Conservation (phyloP, 257 asterid species). For the Verbena officinalis region DNA sequence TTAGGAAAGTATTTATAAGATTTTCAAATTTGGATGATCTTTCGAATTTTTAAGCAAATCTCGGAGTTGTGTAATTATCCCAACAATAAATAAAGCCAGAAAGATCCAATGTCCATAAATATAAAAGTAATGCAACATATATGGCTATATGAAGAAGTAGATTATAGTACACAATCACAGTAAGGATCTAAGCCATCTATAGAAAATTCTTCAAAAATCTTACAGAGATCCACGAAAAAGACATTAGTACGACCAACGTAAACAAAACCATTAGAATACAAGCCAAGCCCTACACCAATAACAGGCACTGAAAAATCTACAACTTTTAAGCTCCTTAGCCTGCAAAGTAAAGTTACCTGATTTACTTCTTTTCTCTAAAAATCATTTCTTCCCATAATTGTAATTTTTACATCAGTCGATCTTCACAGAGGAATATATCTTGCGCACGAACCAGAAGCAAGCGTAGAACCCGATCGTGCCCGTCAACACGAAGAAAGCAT, state of each 20-base stretch:
- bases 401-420: slow-evolving; percentile 54
- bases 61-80: too few species aligned
- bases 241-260: slow-evolving; percentile 8
- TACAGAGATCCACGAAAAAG: slow-evolving; percentile 24
- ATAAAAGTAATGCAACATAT: slow-evolving; percentile 13
- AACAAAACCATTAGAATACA: slow-evolving; percentile 37
- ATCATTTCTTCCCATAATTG: slow-evolving; percentile 20
- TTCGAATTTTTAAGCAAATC: too few species aligned
- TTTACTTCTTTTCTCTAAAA: slow-evolving; percentile 28
- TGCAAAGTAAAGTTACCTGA: slow-evolving; percentile 30
- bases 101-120: slow-evolving; percentile 14
- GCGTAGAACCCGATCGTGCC: slow-evolving; percentile 89
- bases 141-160: too few species aligned
- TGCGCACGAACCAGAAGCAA: slow-evolving; percentile 91
- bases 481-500: slow-evolving; percentile 84
- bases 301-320: slow-evolving; percentile 42
- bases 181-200: slow-evolving; percentile 24
- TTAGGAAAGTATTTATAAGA: too few species aligned
- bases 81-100: background rate
- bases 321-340: slow-evolving; percentile 33
- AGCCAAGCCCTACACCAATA: slow-evolving; percentile 29
- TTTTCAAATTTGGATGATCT: too few species aligned
- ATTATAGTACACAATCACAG: slow-evolving; percentile 1
- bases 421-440: slow-evolving; percentile 88
- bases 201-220: slow-evolving; percentile 31